Conservation (phyloP, 1,284 basidiomycete species). For the Rugiboletus extremiorientalis region DNA sequence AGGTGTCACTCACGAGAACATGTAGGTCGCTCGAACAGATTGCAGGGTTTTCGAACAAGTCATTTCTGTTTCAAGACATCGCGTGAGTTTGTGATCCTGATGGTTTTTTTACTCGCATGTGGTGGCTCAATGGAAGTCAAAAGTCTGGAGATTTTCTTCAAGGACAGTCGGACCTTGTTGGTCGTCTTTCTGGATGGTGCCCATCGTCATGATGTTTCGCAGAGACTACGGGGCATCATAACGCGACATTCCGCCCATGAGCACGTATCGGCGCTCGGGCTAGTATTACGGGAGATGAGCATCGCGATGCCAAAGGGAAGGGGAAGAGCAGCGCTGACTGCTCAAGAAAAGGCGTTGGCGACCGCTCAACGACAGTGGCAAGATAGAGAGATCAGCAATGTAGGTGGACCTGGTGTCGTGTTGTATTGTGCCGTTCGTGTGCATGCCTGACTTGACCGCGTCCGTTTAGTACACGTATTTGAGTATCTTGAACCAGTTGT, state of each 20-base stretch:
- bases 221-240: constrained; percentile 56
- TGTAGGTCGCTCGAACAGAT: constrained; percentile 83
- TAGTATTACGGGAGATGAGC: constrained; percentile 32
- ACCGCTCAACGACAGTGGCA: constrained; percentile 82
- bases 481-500: constrained; percentile 85
- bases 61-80: constrained; percentile 88
- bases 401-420: constrained; percentile 45
- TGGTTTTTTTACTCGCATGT: background rate
- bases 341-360: constrained; percentile 57
- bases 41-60: constrained; percentile 75
- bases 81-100: constrained; percentile 53
- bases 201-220: constrained; percentile 62
- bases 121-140: constrained; percentile 30
- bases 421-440: no score
- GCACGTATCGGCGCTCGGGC: constrained; percentile 21
- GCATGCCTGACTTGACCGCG: background rate
- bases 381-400: constrained; percentile 86
- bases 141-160: constrained; percentile 90
- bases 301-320: constrained; percentile 39
- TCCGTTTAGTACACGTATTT: constrained; percentile 78
- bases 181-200: constrained; percentile 75
- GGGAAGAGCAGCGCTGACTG: constrained; percentile 36
- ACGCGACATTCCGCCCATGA: constrained; percentile 33
- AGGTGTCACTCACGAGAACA: background rate
- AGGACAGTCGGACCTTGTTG: constrained; percentile 81